Evolutionary conservation across 768 basidiomycete genomes (phyloP).

Genomic region (Vararia minispora): DNA sequence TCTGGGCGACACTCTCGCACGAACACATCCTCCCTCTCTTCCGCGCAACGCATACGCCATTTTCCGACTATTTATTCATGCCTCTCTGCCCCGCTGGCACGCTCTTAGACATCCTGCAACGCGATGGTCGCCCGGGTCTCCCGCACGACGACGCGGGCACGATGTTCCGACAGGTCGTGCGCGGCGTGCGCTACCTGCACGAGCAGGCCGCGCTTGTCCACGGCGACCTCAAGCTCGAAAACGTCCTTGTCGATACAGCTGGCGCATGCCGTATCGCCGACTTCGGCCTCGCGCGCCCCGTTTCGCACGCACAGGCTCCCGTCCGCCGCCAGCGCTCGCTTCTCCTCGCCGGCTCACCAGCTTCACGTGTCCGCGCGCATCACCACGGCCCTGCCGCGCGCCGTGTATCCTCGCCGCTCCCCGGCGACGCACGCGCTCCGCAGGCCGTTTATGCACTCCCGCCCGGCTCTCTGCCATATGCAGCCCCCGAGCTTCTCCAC

Average conservation of each 20-base stretch:
- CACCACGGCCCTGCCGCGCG: slow-evolving; percentile 21
- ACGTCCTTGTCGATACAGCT: slow-evolving; percentile 85
- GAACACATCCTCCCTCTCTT: slow-evolving; percentile 85
- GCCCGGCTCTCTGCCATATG: slow-evolving; percentile 84
- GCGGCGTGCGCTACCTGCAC: slow-evolving; percentile 77
- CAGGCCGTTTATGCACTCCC: slow-evolving; percentile 36
- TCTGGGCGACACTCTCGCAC: slow-evolving; percentile 72
- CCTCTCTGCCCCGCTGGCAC: slow-evolving; percentile 78
- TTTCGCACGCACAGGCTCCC: neutral
- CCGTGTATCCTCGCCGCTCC: slow-evolving; percentile 33
- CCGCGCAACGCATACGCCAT: slow-evolving; percentile 40
- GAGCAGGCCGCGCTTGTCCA: slow-evolving; percentile 70
- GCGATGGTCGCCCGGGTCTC: slow-evolving; percentile 56
- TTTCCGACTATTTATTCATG: slow-evolving; percentile 73
- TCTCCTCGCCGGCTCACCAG: neutral
- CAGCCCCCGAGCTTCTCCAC: slow-evolving; percentile 76
- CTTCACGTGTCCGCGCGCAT: neutral
- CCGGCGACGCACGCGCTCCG: slow-evolving; percentile 20
- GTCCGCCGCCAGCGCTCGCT: neutral
- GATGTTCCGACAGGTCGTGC: slow-evolving; percentile 80
- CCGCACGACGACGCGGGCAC: slow-evolving; percentile 71
- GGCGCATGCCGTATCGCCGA: slow-evolving; percentile 80
- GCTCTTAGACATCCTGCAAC: slow-evolving; percentile 71
- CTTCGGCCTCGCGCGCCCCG: slow-evolving; percentile 62
- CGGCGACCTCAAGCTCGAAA: slow-evolving; percentile 95